Evolutionary conservation across 1,284 basidiomycete species (phyloP).

Genomic region (Grifola frondosa): DNA sequence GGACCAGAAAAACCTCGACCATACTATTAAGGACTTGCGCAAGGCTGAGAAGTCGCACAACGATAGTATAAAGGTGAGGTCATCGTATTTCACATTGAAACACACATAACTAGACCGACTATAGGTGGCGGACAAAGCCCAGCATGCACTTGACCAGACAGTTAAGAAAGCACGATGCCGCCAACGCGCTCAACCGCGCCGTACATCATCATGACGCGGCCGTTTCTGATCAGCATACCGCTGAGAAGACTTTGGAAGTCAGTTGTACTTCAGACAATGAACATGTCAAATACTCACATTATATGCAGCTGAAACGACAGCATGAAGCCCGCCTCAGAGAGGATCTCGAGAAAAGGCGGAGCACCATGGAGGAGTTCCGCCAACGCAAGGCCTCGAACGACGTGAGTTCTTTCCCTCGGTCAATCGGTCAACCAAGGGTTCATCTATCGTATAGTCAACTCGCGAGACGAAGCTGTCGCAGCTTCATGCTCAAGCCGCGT

Average conservation of each 20-base stretch:
- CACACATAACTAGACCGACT: background rate
- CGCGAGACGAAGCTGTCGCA: slow-evolving; percentile 30
- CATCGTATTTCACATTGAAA: background rate
- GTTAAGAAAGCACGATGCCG: slow-evolving; percentile 46
- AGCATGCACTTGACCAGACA: slow-evolving; percentile 45
- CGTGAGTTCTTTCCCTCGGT: slow-evolving; percentile 18
- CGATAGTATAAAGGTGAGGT: slow-evolving; percentile 48
- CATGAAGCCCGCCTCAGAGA: slow-evolving; percentile 28
- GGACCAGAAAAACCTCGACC: slow-evolving; percentile 46
- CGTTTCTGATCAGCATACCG: slow-evolving; percentile 40
- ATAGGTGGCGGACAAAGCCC: slow-evolving; percentile 45
- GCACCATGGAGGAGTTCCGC: slow-evolving; percentile 26
- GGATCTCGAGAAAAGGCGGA: slow-evolving; percentile 27
- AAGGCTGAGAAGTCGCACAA: slow-evolving; percentile 44
- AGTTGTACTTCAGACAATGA: slow-evolving; percentile 12
- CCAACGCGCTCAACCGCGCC: slow-evolving; percentile 46
- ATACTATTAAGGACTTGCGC: slow-evolving; percentile 46
- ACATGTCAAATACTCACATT: background rate
- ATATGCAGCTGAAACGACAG: slow-evolving; percentile 26
- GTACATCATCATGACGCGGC: slow-evolving; percentile 50
- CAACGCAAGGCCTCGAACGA: slow-evolving; percentile 31
- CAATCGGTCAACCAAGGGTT: background rate
- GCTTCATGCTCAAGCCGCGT: slow-evolving; percentile 28
- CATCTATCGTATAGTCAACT: slow-evolving; percentile 16
- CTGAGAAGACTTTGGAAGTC: slow-evolving; percentile 47